Evolutionary conservation across 2,329 filamentous ascomycete species (phyloP).

Genomic region (Fusarium keratoplasticum): DNA sequence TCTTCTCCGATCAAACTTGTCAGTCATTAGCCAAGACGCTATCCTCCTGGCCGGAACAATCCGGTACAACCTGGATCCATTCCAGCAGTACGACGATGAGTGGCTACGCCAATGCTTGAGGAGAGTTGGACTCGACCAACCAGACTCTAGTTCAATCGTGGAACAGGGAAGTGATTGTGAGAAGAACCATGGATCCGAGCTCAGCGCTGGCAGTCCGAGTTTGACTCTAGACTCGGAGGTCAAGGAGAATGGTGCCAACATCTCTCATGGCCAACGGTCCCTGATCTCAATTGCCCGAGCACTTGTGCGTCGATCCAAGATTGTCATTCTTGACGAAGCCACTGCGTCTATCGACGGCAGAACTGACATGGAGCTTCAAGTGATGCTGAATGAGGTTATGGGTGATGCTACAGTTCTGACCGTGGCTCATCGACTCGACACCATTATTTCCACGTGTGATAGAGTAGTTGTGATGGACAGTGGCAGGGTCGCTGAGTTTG

Average conservation of each 20-base stretch:
- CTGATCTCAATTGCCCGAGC: slow-evolving; percentile 27
- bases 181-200: not conserved
- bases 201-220: not conserved
- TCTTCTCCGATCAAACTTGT: slow-evolving; percentile 19
- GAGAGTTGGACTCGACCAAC: not conserved
- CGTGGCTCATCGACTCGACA: slow-evolving; percentile 36
- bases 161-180: not conserved
- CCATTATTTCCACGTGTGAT: slow-evolving; percentile 35
- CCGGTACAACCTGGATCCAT: slow-evolving; percentile 27
- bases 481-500: slow-evolving; percentile 32
- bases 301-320: slow-evolving; percentile 6
- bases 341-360: slow-evolving; percentile 24
- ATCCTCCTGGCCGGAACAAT: slow-evolving; percentile 23
- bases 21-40: slow-evolving; percentile 30
- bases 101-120: slow-evolving; percentile 21
- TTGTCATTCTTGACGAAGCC: slow-evolving; percentile 27
- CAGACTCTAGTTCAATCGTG: not conserved
- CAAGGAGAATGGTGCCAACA: slow-evolving; percentile 28
- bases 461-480: slow-evolving; percentile 33
- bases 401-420: slow-evolving; percentile 32
- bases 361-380: slow-evolving; percentile 20
- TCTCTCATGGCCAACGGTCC: slow-evolving; percentile 20
- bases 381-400: slow-evolving; percentile 22
- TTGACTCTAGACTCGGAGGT: slow-evolving; percentile 19
- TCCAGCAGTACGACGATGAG: slow-evolving; percentile 22